Conservation (phyloP, 495 filamentous ascomycete species). For the Hypoxylon rickii region DNA sequence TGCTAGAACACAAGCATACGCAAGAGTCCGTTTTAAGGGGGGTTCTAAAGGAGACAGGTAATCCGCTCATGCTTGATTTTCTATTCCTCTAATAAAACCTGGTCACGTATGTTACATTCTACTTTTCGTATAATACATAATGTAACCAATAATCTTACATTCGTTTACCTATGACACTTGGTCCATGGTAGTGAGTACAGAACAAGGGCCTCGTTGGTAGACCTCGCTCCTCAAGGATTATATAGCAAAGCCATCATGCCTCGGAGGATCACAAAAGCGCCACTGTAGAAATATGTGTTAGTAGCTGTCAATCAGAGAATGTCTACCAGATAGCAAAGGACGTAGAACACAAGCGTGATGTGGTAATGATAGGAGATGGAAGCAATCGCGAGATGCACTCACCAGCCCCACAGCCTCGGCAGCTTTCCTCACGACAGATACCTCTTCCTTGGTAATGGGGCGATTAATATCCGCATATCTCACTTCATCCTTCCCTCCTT, state of each 20-base stretch:
- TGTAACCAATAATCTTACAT: too few species aligned
- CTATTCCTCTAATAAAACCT: too few species aligned
- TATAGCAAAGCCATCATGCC: slow-evolving; percentile 71
- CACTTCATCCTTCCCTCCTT: slow-evolving; percentile 46
- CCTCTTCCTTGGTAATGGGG: slow-evolving; percentile 64
- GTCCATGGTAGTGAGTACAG: too few species aligned
- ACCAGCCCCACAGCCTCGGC: slow-evolving; percentile 67
- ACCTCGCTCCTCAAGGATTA: too few species aligned
- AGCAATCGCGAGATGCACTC: background rate
- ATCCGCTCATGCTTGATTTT: too few species aligned
- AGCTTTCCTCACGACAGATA: slow-evolving; percentile 62
- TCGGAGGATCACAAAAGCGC: slow-evolving; percentile 72
- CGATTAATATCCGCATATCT: slow-evolving; percentile 79
- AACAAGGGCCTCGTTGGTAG: background rate
- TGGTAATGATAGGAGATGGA: background rate
- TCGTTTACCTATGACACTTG: too few species aligned
- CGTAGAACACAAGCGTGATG: background rate
- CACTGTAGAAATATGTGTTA: slow-evolving; percentile 44
- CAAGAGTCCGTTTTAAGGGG: too few species aligned
- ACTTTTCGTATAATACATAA: background rate
- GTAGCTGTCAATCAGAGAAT: background rate
- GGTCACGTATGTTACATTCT: too few species aligned
- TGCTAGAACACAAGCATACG: background rate
- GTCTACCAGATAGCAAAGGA: background rate
- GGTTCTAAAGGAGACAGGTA: too few species aligned